phyloP scores from a whole-genome alignment of 495 filamentous ascomycete species.

The Penicillium simplicissimum region DNA sequence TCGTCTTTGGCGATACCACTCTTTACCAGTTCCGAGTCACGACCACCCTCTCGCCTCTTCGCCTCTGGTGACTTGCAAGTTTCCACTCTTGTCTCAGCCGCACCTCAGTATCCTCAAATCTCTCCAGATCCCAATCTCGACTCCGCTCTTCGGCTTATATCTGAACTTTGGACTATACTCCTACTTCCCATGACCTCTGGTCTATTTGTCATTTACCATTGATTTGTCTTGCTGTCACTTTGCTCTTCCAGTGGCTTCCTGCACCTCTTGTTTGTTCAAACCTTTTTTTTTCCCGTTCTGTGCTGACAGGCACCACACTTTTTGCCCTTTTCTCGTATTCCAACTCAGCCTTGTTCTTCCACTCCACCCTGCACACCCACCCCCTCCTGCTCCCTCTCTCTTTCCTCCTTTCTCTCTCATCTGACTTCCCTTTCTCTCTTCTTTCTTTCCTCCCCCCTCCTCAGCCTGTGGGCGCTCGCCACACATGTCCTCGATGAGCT shows the following conservation, averaged over 20 bases:
- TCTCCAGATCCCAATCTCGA: not conserved
- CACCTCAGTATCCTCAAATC: not conserved
- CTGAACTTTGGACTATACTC: not conserved
- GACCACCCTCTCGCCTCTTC: not conserved
- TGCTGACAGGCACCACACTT: slow-evolving; percentile 1
- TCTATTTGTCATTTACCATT: not conserved
- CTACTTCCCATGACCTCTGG: not conserved
- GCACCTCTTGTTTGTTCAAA: not conserved
- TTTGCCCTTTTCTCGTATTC: slow-evolving; percentile 19
- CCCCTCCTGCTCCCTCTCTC: slow-evolving; percentile 15
- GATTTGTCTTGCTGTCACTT: not conserved
- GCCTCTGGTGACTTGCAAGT: not conserved
- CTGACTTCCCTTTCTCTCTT: slow-evolving; percentile 12
- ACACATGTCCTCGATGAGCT: slow-evolving; percentile 53
- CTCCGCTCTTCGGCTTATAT: not conserved
- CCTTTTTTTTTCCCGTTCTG: not conserved
- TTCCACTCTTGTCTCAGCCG: not conserved
- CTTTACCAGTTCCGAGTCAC: not conserved
- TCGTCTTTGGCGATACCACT: not conserved
- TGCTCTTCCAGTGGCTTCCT: not conserved
- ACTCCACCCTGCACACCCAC: slow-evolving; percentile 10
- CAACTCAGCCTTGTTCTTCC: slow-evolving; percentile 15
- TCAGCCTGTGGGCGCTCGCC: slow-evolving; percentile 20
- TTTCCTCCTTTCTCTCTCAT: slow-evolving; percentile 12
- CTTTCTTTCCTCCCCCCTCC: slow-evolving; percentile 16